Evolutionary conservation across 352 stramenopile genomes (phyloP).

Genomic region (Phytophthora colocasiae): DNA sequence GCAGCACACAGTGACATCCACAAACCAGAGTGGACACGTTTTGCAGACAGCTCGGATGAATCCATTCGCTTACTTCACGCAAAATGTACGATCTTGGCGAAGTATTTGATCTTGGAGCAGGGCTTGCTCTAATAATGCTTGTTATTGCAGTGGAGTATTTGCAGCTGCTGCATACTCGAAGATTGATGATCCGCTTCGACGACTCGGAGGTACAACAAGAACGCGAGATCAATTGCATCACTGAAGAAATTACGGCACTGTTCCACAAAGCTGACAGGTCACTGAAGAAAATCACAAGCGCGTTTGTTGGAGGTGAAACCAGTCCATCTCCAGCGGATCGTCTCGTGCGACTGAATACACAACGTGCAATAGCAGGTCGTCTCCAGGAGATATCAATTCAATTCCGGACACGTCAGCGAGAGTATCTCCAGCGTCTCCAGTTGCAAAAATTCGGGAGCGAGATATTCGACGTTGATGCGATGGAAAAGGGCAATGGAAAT

Average conservation of each 20-base stretch:
- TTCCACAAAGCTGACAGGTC: constrained; percentile 74
- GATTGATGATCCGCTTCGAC: constrained; percentile 87
- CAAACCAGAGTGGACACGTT: constrained; percentile 70
- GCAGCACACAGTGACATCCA: constrained; percentile 35
- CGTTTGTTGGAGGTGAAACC: constrained; percentile 56
- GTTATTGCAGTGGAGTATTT: constrained; percentile 73
- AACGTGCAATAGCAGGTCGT: constrained; percentile 65
- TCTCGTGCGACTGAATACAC: constrained; percentile 72
- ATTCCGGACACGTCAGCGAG: constrained; percentile 72
- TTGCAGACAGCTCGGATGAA: constrained; percentile 71
- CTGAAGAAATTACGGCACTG: constrained; percentile 64
- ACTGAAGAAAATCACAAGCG: constrained; percentile 75
- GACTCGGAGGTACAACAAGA: constrained; percentile 72
- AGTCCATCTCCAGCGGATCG: constrained; percentile 58
- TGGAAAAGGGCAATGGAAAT: constrained; percentile 23
- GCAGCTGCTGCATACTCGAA: constrained; percentile 75
- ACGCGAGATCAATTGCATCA: constrained; percentile 73
- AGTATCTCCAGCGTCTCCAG: constrained; percentile 77
- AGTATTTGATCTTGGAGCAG: not conserved
- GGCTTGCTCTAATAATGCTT: not conserved
- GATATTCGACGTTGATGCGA: constrained; percentile 58
- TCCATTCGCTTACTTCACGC: constrained; percentile 67
- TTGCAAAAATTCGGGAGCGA: constrained; percentile 80
- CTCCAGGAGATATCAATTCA: constrained; percentile 69
- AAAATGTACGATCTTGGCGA: constrained; percentile 54